Evolutionary conservation across 768 basidiomycete genomes (phyloP).

Genomic region (Gelatoporia subvermispora): DNA sequence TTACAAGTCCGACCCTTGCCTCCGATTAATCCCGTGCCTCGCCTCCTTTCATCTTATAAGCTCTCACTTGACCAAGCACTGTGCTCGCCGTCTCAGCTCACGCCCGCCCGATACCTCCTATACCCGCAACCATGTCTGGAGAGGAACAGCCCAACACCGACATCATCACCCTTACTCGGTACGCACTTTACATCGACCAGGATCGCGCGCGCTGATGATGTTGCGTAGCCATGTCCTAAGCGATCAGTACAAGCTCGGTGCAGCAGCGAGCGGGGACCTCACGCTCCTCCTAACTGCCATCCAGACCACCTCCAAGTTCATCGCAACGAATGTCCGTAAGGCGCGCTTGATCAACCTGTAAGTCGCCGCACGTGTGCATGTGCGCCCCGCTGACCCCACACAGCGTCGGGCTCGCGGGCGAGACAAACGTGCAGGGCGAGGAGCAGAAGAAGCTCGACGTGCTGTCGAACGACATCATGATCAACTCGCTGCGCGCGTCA

Average conservation of each 20-base stretch:
- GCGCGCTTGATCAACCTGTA: conserved; percentile 96
- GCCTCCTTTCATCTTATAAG: conserved; percentile 8
- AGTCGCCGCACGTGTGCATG: conserved; percentile 26
- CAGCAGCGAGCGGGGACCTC: conserved; percentile 85
- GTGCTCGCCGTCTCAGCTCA: neutral
- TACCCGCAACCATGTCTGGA: conserved; percentile 19
- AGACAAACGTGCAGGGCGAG: conserved; percentile 95
- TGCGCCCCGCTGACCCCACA: conserved; percentile 2
- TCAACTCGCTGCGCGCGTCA: conserved; percentile 93
- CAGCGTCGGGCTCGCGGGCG: conserved; percentile 95
- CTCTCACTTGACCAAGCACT: conserved; percentile 2
- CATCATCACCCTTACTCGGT: conserved; percentile 92
- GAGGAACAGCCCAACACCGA: conserved; percentile 79
- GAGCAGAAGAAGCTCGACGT: conserved; percentile 99
- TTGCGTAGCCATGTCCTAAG: conserved; percentile 73
- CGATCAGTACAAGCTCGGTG: conserved; percentile 79
- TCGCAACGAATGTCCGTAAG: conserved; percentile 95
- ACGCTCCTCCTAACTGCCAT: conserved; percentile 94
- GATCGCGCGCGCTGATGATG: conserved; percentile 5
- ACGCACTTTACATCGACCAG: conserved; percentile 16
- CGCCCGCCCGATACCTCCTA: conserved; percentile 7
- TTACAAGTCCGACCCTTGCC: neutral
- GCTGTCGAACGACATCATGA: conserved; percentile 99
- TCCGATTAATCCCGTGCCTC: conserved; percentile 6
- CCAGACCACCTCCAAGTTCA: conserved; percentile 94